These are phyloP conservation scores for Penicillium occitanis DNA, from an alignment of 2,329 filamentous ascomycete genomes.

Conservation along the genomic window DNA sequence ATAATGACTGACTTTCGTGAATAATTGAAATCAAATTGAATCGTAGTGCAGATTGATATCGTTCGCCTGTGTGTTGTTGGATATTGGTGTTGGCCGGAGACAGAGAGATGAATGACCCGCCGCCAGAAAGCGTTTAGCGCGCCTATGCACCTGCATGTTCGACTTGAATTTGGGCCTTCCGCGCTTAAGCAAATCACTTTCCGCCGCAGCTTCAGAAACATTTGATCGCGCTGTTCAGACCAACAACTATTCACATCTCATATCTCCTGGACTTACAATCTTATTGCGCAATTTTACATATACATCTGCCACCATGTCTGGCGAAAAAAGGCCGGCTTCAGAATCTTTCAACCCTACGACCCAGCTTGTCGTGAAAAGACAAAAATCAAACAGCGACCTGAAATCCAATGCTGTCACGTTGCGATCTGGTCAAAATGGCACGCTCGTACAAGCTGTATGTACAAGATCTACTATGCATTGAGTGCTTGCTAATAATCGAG, in stretches of 20 bases:
- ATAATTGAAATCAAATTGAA: neutral
- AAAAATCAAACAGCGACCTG: conserved; percentile 66
- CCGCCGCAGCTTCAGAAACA: neutral
- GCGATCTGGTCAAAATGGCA: conserved; percentile 57
- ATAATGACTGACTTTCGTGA: neutral
- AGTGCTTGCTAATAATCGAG: conserved; percentile 21
- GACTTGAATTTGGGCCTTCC: conserved; percentile 10
- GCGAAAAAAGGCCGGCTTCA: conserved; percentile 88
- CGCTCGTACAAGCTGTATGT: conserved; percentile 67
- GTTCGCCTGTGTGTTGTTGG: neutral
- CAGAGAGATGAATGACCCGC: conserved; percentile 7
- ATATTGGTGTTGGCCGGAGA: neutral
- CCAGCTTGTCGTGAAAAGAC: conserved; percentile 85
- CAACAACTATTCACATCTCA: neutral
- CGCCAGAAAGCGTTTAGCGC: conserved; percentile 28
- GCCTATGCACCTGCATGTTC: conserved; percentile 19
- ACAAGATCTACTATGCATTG: neutral
- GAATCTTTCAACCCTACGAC: conserved; percentile 71
- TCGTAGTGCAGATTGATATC: neutral
- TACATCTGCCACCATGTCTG: conserved; percentile 62
- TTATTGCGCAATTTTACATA: neutral
- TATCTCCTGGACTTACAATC: neutral
- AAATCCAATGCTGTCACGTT: conserved; percentile 60
- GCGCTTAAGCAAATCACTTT: conserved; percentile 20
- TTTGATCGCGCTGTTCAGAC: neutral